Conservation (phyloP, 2,329 filamentous ascomycete genomes). For the Byssoonygena ceratinophila region DNA sequence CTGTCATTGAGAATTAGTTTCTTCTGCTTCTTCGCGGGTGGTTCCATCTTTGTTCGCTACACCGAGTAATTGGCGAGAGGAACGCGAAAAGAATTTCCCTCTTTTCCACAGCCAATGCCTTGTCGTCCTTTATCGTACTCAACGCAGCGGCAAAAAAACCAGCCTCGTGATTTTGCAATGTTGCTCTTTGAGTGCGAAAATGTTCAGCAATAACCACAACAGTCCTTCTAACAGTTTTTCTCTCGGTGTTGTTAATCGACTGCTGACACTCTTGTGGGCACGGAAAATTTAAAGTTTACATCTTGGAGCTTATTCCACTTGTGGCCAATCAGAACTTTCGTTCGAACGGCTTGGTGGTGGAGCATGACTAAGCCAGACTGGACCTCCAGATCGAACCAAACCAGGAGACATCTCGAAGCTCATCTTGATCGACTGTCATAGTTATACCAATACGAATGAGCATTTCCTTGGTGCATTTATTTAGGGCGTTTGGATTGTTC, state of each 20-base stretch:
- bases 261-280: neutral
- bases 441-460: neutral
- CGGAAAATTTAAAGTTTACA: slow-evolving; percentile 4
- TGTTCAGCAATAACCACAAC: neutral
- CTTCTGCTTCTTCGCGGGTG: slow-evolving; percentile 33
- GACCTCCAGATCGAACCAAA: neutral
- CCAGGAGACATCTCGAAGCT: neutral
- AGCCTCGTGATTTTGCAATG: neutral
- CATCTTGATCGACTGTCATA: neutral
- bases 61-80: neutral
- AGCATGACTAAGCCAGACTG: slow-evolving; percentile 7
- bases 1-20: slow-evolving; percentile 34
- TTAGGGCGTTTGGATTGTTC: neutral
- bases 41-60: slow-evolving; percentile 30
- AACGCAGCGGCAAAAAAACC: neutral
- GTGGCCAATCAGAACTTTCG: slow-evolving; percentile 5
- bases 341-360: neutral
- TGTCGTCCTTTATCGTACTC: neutral
- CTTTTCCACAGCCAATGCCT: neutral
- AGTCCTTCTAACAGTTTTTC: neutral
- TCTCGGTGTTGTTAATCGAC: too few species aligned
- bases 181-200: neutral
- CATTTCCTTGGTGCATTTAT: slow-evolving; percentile 2
- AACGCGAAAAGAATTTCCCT: neutral
- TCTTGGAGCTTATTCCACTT: neutral